phyloP scores from a whole-genome alignment of 208 protist species.

The Tetramitus jugosus region DNA sequence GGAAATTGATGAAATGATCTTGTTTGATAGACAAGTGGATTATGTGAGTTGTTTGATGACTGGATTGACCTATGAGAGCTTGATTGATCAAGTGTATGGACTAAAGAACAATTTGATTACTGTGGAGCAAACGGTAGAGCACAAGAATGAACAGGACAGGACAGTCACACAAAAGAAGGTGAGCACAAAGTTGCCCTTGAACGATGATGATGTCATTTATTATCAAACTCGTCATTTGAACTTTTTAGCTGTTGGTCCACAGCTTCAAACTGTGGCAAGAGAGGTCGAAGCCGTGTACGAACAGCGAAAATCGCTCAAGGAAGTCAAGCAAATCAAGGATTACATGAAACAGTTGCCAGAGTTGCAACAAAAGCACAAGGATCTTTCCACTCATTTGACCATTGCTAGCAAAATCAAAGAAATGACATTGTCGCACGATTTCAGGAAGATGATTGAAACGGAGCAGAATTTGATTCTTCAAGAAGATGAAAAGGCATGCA shows the following conservation, averaged over 20 bases:
- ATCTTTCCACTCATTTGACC: constrained; percentile 3
- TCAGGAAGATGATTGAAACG: neutral
- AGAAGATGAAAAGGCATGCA: neutral
- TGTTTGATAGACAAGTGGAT: constrained; percentile 27
- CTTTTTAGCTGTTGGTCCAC: neutral
- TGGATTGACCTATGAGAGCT: constrained; percentile 24
- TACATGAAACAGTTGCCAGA: constrained; percentile 14
- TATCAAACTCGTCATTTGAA: constrained; percentile 21
- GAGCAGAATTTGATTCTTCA: neutral
- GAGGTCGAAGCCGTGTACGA: too few relatives aligned
- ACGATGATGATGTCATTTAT: constrained; percentile 18
- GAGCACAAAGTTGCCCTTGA: constrained; percentile 15
- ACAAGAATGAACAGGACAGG: neutral
- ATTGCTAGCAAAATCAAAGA: constrained; percentile 22
- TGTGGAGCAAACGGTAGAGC: neutral
- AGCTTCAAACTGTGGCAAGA: neutral
- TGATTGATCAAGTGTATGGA: constrained; percentile 22
- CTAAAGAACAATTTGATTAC: constrained; percentile 10
- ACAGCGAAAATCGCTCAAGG: too few relatives aligned
- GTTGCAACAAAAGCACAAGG: constrained; percentile 24
- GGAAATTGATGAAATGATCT: constrained; percentile 10
- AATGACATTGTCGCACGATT: neutral
- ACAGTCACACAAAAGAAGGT: neutral
- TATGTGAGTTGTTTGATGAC: constrained; percentile 4
- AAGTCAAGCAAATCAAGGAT: constrained; percentile 7